These are phyloP conservation scores for Moelleriella libera DNA, from an alignment of 2,329 filamentous ascomycete species.

Conservation along the genomic window DNA sequence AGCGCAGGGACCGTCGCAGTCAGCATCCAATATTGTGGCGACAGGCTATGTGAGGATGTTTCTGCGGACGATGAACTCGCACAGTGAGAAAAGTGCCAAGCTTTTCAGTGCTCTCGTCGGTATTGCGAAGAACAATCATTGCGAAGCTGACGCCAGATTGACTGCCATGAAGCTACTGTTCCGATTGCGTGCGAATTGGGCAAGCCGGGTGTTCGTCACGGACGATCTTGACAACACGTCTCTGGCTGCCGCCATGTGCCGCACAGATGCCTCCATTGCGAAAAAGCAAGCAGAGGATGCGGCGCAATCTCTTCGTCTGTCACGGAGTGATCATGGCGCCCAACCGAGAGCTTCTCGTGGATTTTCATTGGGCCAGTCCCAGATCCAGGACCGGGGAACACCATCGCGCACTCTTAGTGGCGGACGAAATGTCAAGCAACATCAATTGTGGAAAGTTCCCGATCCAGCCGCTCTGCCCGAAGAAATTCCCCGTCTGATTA, in stretches of 20 bases:
- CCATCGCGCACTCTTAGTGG: constrained; percentile 28
- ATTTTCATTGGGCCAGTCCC: constrained; percentile 35
- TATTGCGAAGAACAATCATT: constrained; percentile 44
- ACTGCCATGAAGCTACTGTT: constrained; percentile 69
- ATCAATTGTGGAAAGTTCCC: constrained; percentile 43
- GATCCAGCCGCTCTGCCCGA: constrained; percentile 42
- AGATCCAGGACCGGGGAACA: constrained; percentile 25
- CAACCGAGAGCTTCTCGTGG: constrained; percentile 30
- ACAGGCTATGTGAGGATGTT: constrained; percentile 65
- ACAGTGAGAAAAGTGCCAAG: constrained; percentile 48
- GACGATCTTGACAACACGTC: constrained; percentile 57
- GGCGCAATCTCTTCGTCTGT: constrained; percentile 26
- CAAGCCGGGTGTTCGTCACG: constrained; percentile 60
- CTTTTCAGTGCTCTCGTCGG: constrained; percentile 50
- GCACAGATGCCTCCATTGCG: constrained; percentile 39
- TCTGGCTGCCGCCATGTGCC: constrained; percentile 57
- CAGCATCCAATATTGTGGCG: constrained; percentile 56
- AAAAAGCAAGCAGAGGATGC: constrained; percentile 38
- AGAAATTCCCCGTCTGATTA: constrained; percentile 27
- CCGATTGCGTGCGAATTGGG: constrained; percentile 69
- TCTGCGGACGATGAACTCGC: constrained; percentile 53
- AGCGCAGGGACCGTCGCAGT: constrained; percentile 20
- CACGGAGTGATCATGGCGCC: constrained; percentile 28
- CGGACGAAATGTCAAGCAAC: constrained; percentile 23
- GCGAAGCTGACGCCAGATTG: constrained; percentile 55